These are phyloP conservation scores for Ceratobasidium sp. DNA, from an alignment of 1,284 basidiomycete genomes.

Conservation along the genomic window DNA sequence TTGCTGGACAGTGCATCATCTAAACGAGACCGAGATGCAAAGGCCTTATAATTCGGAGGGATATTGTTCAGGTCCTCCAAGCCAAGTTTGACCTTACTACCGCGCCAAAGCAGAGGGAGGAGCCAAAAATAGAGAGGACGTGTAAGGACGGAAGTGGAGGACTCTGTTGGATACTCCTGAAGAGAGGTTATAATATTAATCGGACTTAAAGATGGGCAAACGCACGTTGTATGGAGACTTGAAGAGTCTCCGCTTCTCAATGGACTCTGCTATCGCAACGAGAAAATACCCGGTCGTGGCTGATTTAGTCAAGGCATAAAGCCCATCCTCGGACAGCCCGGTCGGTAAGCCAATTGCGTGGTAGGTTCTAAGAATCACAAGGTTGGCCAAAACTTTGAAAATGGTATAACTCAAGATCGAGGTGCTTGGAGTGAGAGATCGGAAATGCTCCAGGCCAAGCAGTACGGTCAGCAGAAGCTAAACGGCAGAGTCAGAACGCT, in stretches of 20 bases:
- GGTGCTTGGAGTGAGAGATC: conserved; percentile 20
- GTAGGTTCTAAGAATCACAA: conserved; percentile 10
- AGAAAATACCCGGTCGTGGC: neutral
- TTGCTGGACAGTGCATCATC: neutral
- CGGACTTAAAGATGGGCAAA: neutral
- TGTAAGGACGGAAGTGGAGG: conserved; percentile 5
- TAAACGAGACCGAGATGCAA: neutral
- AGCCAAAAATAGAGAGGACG: conserved; percentile 13
- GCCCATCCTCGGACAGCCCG: neutral
- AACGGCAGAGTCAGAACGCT: neutral
- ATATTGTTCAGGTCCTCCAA: conserved; percentile 11
- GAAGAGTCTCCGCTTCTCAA: conserved; percentile 16
- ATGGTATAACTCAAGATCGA: neutral
- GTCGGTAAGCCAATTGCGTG: conserved; percentile 2
- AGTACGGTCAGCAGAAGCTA: neutral
- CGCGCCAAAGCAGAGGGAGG: neutral
- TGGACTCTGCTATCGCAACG: conserved; percentile 1
- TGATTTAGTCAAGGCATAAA: neutral
- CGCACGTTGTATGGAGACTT: conserved; percentile 6
- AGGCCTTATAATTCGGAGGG: conserved; percentile 8
- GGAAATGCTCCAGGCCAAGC: conserved; percentile 11
- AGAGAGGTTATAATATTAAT: neutral
- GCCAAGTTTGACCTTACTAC: conserved; percentile 1
- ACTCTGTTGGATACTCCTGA: conserved; percentile 6
- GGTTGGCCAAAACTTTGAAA: neutral